Conservation (phyloP, 2,329 filamentous ascomycete genomes). For the Aspergillus felis region DNA sequence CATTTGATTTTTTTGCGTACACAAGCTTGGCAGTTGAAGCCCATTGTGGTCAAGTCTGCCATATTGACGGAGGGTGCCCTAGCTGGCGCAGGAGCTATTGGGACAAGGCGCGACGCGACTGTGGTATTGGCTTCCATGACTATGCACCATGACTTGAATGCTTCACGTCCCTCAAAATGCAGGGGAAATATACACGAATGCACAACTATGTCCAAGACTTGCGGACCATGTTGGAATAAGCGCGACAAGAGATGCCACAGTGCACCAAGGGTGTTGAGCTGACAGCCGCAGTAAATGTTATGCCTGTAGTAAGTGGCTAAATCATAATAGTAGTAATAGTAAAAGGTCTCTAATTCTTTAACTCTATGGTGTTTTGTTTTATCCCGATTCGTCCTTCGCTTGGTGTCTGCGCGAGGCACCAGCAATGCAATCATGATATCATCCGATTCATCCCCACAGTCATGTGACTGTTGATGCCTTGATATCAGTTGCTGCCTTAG, state of each 20-base stretch:
- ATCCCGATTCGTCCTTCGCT: neutral
- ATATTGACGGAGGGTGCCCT: neutral
- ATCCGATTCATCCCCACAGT: too few species aligned
- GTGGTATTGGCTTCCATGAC: neutral
- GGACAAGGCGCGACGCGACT: neutral
- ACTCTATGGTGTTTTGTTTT: neutral
- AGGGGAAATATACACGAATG: neutral
- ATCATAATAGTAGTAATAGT: neutral
- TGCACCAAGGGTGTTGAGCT: neutral
- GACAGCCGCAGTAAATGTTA: neutral
- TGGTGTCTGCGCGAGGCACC: neutral
- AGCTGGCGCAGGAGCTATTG: slow-evolving; percentile 4
- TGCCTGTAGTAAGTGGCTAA: neutral
- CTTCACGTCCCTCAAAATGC: neutral
- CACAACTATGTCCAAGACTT: neutral
- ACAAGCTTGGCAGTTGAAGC: slow-evolving; percentile 18
- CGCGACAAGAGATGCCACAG: neutral
- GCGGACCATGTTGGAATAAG: neutral
- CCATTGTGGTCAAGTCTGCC: slow-evolving; percentile 1
- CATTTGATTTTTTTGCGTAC: slow-evolving; percentile 41
- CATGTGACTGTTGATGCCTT: too few species aligned
- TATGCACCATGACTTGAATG: neutral
- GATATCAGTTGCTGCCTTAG: too few species aligned
- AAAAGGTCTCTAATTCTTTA: neutral
- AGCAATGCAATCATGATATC: too few species aligned